Percentiles rank a stretch among this genome's conserved stretches.
Conservation (phyloP, 768 basidiomycete species). For the Galerina sulciceps region DNA sequence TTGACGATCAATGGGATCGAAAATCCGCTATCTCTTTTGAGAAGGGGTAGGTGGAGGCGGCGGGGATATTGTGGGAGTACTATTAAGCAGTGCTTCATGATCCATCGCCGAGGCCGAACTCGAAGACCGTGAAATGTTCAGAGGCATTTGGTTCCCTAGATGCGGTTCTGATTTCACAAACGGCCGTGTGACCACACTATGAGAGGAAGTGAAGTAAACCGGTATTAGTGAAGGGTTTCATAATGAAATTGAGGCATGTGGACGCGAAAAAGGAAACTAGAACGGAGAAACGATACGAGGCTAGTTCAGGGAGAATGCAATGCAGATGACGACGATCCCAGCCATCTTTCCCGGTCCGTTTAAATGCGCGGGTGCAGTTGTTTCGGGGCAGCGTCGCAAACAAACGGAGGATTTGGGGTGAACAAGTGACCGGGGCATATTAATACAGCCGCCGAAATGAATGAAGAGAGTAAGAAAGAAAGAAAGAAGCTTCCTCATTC, state of each 20-base stretch:
- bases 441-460: constrained; percentile 5
- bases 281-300: constrained; percentile 7
- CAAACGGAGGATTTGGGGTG: not conserved
- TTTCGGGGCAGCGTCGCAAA: not conserved
- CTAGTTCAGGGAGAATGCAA: not conserved
- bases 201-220: constrained; percentile 9
- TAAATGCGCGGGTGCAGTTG: not conserved
- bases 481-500: not conserved
- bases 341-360: no score
- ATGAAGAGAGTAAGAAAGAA: not conserved
- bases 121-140: constrained; percentile 44
- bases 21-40: not conserved
- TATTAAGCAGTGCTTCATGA: constrained; percentile 1
- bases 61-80: constrained; percentile 21
- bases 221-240: constrained; percentile 6
- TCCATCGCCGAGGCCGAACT: constrained; percentile 16
- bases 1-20: constrained; percentile 6
- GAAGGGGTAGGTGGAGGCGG: not conserved
- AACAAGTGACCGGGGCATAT: not conserved
- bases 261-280: constrained; percentile 10
- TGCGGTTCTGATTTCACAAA: constrained; percentile 59
- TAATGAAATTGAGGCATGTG: not conserved
- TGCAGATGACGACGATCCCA: not conserved
- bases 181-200: constrained; percentile 40
- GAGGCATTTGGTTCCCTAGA: constrained; percentile 64